Evolutionary conservation across 108 stramenopile genomes (phyloP), one percentile per base, ranked within the genome.

Genomic region (Pseudonitzschia delicatissima): DNA sequence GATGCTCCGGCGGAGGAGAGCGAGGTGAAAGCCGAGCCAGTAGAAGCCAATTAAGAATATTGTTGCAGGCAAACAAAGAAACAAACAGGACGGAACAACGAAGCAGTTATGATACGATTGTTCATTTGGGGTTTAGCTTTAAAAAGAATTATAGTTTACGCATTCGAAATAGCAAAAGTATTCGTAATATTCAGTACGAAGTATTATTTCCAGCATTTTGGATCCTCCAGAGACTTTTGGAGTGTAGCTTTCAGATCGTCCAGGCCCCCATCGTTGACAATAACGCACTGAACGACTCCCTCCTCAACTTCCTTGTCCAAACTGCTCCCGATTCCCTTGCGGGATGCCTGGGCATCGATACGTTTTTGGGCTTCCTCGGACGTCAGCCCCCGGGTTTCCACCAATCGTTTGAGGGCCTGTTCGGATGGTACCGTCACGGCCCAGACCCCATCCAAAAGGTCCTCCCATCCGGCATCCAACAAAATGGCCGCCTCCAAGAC

Each of bases 371-470:
- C 87, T 37, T 89, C 91, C 31, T 84, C 84, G 29, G 57, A 35
- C 0, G 78, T 64, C 66, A 92, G 58, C 7, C 79, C 81, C 11
- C 91, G 87, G 18, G 76, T 69, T 23, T 85, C 68, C 61, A 67
- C 67, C 45, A 93, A 57, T 49, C 92, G 71, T 55, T 83, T 36
- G 33, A 78, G 52, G n/a, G 85, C 85, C 29, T 75, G 66, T 18
- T 73, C 57, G 45, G 35, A 32, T 18, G 83, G 77, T 2, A 82
- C 68, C 25, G 66, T 70, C 7, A 93, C 74, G n/a, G 87, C 75
- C 92, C 92, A 93, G 1, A 93, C 45, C 15, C 81, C 92, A 85
- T 93, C 88, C 21, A 90, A 44, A 11, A 93, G 61, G 62, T 86
- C 87, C 18, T 86, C 79, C 92, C 92, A 93, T 23, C 72, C 82